phyloP scores from a whole-genome alignment of 192 early-diverging fungal genomes.

The Umbelopsis sp. region DNA sequence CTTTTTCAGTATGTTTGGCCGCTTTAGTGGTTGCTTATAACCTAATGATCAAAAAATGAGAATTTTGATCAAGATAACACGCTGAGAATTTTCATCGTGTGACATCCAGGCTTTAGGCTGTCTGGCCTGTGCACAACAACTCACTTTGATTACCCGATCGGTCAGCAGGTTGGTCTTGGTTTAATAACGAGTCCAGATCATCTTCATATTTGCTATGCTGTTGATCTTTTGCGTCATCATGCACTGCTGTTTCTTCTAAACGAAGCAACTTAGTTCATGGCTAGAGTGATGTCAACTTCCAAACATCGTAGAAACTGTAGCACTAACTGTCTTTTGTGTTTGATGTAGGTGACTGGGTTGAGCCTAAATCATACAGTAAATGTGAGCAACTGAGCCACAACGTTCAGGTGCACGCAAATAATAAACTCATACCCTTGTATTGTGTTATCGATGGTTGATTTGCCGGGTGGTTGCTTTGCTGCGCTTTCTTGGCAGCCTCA shows the following conservation, averaged over 20 bases:
- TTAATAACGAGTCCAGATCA: constrained; percentile 16
- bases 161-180: constrained; percentile 2
- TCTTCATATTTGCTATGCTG: constrained; percentile 18
- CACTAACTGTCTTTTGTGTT: no score
- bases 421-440: background rate
- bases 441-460: background rate
- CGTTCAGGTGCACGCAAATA: no score
- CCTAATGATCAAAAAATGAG: background rate
- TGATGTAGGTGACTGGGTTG: no score
- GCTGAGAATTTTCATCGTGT: background rate
- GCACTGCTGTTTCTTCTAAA: background rate
- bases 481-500: constrained; percentile 11
- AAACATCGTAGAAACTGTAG: no score
- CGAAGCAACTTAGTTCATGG: background rate
- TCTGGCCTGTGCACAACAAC: constrained; percentile 13
- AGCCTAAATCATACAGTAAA: no score
- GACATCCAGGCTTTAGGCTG: background rate
- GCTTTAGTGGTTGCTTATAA: background rate
- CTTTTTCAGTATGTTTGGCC: background rate
- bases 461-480: background rate
- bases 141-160: constrained; percentile 14
- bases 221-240: background rate
- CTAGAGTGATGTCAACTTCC: no score
- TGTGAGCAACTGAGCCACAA: background rate
- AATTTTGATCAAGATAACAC: constrained; percentile 12